phyloP scores from a whole-genome alignment of 495 filamentous ascomycete genomes.

The Chaetomium fimeti region DNA sequence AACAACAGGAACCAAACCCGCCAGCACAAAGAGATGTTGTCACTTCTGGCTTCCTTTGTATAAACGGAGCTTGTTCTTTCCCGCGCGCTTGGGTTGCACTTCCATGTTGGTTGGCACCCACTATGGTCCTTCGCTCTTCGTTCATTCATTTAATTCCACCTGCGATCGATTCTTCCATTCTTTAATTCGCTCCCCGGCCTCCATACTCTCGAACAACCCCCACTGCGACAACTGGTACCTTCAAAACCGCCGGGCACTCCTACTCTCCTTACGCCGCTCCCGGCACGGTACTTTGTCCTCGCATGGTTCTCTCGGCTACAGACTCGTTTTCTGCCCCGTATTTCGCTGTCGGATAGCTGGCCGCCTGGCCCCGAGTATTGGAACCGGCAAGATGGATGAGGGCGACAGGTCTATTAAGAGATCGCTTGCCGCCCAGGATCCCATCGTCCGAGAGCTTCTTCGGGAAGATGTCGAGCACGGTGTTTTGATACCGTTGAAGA shows the following conservation, averaged over 20 bases:
- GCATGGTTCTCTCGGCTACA: conserved; percentile 2
- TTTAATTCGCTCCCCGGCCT: conserved; percentile 10
- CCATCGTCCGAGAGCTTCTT: conserved; percentile 33
- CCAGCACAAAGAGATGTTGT: conserved; percentile 1
- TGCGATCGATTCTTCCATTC: conserved; percentile 10
- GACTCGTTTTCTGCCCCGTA: background rate
- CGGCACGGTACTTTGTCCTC: background rate
- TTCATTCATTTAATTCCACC: conserved; percentile 2
- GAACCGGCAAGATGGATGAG: conserved; percentile 29
- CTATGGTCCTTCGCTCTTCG: conserved; percentile 22
- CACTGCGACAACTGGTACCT: background rate
- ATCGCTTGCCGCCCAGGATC: conserved; percentile 34
- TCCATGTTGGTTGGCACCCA: no score
- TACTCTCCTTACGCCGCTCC: background rate
- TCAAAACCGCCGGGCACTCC: background rate
- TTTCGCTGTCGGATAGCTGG: background rate
- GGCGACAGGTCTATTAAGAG: conserved; percentile 27
- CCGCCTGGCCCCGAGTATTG: background rate
- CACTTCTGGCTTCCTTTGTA: conserved; percentile 21
- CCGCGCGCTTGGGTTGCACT: conserved; percentile 14
- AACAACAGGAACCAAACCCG: conserved; percentile 5
- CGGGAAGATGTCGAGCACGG: conserved; percentile 36
- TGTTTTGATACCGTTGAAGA: conserved; percentile 56
- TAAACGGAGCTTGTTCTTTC: conserved; percentile 32
- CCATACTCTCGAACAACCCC: conserved; percentile 2